A percentile compares a stretch with the other conserved stretches of the same genome.
Evolutionary conservation across 352 stramenopile genomes (phyloP).

Genomic region (Globisporangium megalacanthum): DNA sequence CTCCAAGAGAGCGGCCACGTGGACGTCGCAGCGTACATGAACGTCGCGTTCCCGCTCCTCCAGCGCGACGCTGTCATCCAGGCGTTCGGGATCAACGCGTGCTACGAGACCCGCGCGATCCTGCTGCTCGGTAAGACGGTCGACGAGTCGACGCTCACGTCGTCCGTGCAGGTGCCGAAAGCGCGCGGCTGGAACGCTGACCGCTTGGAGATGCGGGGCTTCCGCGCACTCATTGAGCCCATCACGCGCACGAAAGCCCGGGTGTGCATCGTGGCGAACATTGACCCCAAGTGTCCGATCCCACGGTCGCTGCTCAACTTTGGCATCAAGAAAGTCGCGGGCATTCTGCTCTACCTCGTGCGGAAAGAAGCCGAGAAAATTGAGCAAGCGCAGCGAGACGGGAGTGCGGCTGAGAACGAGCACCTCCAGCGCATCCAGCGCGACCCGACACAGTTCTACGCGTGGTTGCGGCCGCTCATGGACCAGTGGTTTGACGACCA

Average conservation of each 20-base stretch:
- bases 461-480: slow-evolving; percentile 58
- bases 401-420: slow-evolving; percentile 29
- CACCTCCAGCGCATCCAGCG: slow-evolving; percentile 53
- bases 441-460: slow-evolving; percentile 75
- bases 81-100: slow-evolving; percentile 74
- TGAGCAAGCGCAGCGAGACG: slow-evolving; percentile 45
- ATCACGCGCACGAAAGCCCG: slow-evolving; percentile 56
- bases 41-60: slow-evolving; percentile 64
- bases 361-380: slow-evolving; percentile 78
- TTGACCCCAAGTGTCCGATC: slow-evolving; percentile 74
- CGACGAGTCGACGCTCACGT: slow-evolving; percentile 25
- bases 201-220: slow-evolving; percentile 68
- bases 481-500: slow-evolving; percentile 62
- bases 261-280: slow-evolving; percentile 73
- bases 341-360: slow-evolving; percentile 69
- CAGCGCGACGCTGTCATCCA: slow-evolving; percentile 64
- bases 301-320: slow-evolving; percentile 73
- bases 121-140: slow-evolving; percentile 60
- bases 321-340: slow-evolving; percentile 79
- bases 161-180: slow-evolving; percentile 35
- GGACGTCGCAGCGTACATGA: slow-evolving; percentile 62
- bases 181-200: slow-evolving; percentile 63
- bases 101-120: slow-evolving; percentile 69
- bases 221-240: slow-evolving; percentile 72
- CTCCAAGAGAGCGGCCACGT: slow-evolving; percentile 46